Base-by-base conservation (phyloP, 495 filamentous ascomycete genomes). In the Pseudoneurospora amorphoporcata region DNA sequence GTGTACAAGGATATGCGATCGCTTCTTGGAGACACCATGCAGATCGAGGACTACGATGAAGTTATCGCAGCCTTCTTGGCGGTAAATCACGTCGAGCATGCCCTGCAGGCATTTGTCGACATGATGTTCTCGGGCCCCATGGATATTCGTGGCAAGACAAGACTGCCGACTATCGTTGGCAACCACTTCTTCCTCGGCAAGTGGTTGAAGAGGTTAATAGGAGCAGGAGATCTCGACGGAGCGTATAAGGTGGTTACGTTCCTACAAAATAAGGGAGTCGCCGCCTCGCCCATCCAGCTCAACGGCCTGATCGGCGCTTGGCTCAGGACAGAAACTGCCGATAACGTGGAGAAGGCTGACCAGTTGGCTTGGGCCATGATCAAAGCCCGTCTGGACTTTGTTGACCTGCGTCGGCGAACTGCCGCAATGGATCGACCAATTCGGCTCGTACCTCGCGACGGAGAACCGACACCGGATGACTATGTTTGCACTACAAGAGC, bases 161-260 rank as follows among this genome's bases (percentile, higher is more conserved):
- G 75, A 47, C 76, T 93, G 23, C 91, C 92, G 8, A 82, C 86
- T 9, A 82, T 81, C 37, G 88, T 92, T 69, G 88, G 90, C 69
- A 94, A 92, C 76, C 89, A 91, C 47, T 94, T 91, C 80, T 94
- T 94, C 79, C 90, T 90, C 74, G 92, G 90, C 14, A 92, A 89
- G 75, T 94, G 91, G 92, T 84, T 94, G 76, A 94, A 92, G 79
- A 90, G 92, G 47, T 85, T 94, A 2, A 90, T 94, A 72, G 91
- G 90, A 38, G 88, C 88, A 76, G 90, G 89, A 7, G 87, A 93
- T 71, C 82, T 91, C 19, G 87, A 91, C 74, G 90, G 90, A 10
- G 91, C 91, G 8, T 87, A 87, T 42, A 83, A 88, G 45, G 91
- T 94, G 16, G 82, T 92, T 16, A 86, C 89, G 38, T 81, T 91